Evolutionary conservation across 106 monocot genomes (phyloP), one percentile per base, ranked within the genome.

Genomic region (Dioscorea alata): DNA sequence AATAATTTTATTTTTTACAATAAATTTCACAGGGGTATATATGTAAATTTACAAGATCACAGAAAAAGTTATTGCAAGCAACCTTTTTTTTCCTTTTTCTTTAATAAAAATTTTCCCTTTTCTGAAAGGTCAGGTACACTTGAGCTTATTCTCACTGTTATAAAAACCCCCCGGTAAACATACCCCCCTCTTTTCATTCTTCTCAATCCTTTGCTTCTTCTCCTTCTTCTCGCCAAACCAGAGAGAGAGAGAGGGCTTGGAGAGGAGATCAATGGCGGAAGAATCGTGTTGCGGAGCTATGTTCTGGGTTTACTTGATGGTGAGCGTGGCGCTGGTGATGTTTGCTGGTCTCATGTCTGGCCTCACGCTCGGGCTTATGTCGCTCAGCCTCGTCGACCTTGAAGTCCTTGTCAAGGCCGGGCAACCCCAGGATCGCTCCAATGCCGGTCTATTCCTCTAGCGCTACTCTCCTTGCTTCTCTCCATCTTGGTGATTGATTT

Each of bases 341-440:
- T 99, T 99, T 72, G 97, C 97, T 1, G 97, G 97, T 4, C 81
- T 99, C 65, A 99, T 99, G 97, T 92, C 97, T n/a, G 97, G 97
- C 6, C 87, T 99, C 75, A 99, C 97, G 19, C 87, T 99, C 18
- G 97, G 97, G 12, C 92, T 99, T 74, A 99, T 99, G 92, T 99
- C 97, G 12, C 83, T 99, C 65, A 99, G 93, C 77, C 86, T 93
- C 74, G 93, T 99, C 74, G 97, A 99, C 68, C 89, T 99, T 24
- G 97, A 99, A 71, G 97, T 99, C 33, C 90, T 99, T 73, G 25
- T 71, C 69, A 93, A 90, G 68, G 81, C 99, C 33, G 99, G 99
- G 2, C 76, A 71, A 16, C 93, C 99, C 20, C 24, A 75, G 32
- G 99, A 93, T 69, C 74, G 79, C 16, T 17, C 23, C 64, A 82